Base-by-base conservation (phyloP, 2,329 filamentous ascomycete species). In the Talaromyces marneffei region DNA sequence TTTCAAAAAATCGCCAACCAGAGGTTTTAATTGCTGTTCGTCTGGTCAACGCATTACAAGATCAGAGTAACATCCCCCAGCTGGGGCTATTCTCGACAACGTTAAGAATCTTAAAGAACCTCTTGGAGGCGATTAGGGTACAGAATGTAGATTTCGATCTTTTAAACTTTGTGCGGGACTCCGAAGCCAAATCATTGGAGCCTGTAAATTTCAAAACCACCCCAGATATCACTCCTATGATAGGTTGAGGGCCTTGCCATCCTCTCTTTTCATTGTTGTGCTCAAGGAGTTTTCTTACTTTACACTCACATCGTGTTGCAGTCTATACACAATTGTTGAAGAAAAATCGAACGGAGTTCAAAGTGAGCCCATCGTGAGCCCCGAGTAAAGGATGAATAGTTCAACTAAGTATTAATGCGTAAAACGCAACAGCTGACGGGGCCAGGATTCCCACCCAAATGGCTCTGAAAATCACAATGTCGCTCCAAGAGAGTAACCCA, bases 381-480 rank as follows among this genome's bases (percentile, higher is more conserved):
- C 44, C n/a, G 7, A 31, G 8, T 31, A 7, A 18, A 31, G 3
- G 2, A 10, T 35, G 12, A 7, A 35, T 33, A n/a, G 16, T 33
- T 52, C 23, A 55, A 39, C n/a, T 31, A n/a, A 67, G 20, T 37
- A 67, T 61, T 57, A 68, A 46, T 2, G 63, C 66, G 25, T 66
- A 67, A 37, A 68, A 68, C 10, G 64, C 60, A 3, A 61, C 62
- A 7, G 59, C 59, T 1, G 59, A 61, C 1, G 65, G 63, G 2
- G 65, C 42, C 29, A 64, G 12, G n/a, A 67, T 56, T 4, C 67
- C 58, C 29, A 55, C 62, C 62, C 62, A 57, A 52, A 67, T 59
- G 14, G 64, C 63, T 37, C 57, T 53, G 50, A 61, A 62, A 9
- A 64, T 62, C 37, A 50, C 53, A 23, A 23, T 39, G n/a, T 62